These are phyloP conservation scores for Botrytis deweyae DNA, from an alignment of 2,329 filamentous ascomycete genomes.

Conservation along the genomic window DNA sequence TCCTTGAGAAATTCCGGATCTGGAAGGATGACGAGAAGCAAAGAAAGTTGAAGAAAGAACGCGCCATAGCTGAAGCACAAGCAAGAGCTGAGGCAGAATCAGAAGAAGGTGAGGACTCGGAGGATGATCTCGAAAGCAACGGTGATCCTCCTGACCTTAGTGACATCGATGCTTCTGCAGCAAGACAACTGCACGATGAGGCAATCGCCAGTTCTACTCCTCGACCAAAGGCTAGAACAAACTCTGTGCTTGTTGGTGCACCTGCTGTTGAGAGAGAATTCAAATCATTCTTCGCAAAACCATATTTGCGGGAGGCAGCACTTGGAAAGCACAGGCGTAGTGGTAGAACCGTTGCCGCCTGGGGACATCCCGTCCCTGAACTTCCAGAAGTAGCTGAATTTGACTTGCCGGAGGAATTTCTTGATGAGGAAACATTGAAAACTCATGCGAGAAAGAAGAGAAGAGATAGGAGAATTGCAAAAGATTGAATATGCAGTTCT, in stretches of 20 bases:
- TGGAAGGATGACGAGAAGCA: constrained; percentile 92
- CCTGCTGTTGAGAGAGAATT: constrained; percentile 58
- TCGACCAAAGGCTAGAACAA: constrained; percentile 25
- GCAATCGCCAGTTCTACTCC: constrained; percentile 38
- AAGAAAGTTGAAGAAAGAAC: constrained; percentile 73
- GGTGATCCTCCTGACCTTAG: constrained; percentile 57
- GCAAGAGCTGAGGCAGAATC: constrained; percentile 44
- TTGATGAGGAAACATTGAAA: constrained; percentile 51
- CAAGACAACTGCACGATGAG: constrained; percentile 65
- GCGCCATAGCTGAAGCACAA: constrained; percentile 50
- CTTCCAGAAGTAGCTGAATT: constrained; percentile 66
- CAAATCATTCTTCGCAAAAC: constrained; percentile 76
- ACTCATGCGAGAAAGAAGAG: constrained; percentile 63
- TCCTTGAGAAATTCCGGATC: constrained; percentile 81
- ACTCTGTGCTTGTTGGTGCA: constrained; percentile 28
- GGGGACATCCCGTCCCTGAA: constrained; percentile 79
- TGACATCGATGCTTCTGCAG: constrained; percentile 69
- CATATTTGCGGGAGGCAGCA: constrained; percentile 74
- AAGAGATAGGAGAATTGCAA: constrained; percentile 38
- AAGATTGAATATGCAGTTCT: constrained; percentile 13
- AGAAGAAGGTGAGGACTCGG: constrained; percentile 37
- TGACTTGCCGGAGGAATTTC: constrained; percentile 60
- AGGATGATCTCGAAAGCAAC: constrained; percentile 53
- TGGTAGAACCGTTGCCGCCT: constrained; percentile 70
- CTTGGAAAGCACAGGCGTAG: constrained; percentile 70